phyloP scores from a whole-genome alignment of 1,284 basidiomycete species.

The Lignosus rhinocerotis region DNA sequence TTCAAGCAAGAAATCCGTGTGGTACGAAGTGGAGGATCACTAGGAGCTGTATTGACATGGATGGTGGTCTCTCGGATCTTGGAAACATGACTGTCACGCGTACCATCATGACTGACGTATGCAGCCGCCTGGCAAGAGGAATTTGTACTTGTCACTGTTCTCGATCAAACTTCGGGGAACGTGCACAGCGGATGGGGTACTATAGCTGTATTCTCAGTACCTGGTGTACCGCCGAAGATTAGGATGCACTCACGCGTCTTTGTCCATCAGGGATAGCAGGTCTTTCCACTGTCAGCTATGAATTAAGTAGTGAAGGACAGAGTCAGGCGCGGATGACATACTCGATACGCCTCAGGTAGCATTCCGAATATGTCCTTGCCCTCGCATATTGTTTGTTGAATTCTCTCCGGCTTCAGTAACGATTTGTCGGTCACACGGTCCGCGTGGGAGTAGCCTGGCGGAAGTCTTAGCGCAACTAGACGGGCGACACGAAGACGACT shows the following conservation, averaged over 20 bases:
- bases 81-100: background rate
- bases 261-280: slow-evolving; percentile 49
- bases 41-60: background rate
- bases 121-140: slow-evolving; percentile 63
- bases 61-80: background rate
- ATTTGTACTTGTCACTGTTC: slow-evolving; percentile 51
- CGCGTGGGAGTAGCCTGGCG: slow-evolving; percentile 56
- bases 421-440: slow-evolving; percentile 61
- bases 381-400: slow-evolving; percentile 60
- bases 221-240: background rate
- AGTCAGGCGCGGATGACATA: slow-evolving; percentile 25
- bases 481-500: background rate
- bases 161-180: slow-evolving; percentile 54
- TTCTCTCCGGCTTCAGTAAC: slow-evolving; percentile 50
- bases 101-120: slow-evolving; percentile 20
- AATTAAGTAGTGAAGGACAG: slow-evolving; percentile 10
- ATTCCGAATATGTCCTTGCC: slow-evolving; percentile 68
- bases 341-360: slow-evolving; percentile 62
- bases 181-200: slow-evolving; percentile 45
- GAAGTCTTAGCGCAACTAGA: background rate
- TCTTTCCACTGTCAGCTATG: slow-evolving; percentile 46
- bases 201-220: slow-evolving; percentile 22
- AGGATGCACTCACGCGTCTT: slow-evolving; percentile 45
- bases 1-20: background rate
- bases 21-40: background rate